Evolutionary conservation across 2,329 filamentous ascomycete genomes (phyloP).

Genomic region (Aspergillus uvarum): DNA sequence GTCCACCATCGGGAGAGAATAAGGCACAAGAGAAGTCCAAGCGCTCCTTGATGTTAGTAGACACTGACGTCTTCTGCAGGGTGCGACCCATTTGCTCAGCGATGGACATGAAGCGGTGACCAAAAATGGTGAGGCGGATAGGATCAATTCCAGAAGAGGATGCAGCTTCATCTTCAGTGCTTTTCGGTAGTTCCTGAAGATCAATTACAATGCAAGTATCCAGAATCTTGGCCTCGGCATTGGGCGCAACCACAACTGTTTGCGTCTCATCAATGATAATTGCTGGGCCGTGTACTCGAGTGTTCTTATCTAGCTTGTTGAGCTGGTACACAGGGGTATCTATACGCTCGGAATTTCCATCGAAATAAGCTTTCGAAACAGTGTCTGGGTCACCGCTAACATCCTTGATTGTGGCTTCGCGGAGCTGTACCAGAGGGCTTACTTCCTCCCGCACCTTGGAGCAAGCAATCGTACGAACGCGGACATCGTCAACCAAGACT

Average conservation of each 20-base stretch:
- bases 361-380: slow-evolving; percentile 38
- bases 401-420: slow-evolving; percentile 48
- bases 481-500: slow-evolving; percentile 85
- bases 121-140: slow-evolving; percentile 56
- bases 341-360: slow-evolving; percentile 28
- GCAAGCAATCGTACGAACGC: slow-evolving; percentile 78
- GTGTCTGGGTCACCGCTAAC: slow-evolving; percentile 59
- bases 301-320: slow-evolving; percentile 34
- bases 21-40: slow-evolving; percentile 81
- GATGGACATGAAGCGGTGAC: slow-evolving; percentile 59
- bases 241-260: slow-evolving; percentile 85
- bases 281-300: slow-evolving; percentile 62
- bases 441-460: slow-evolving; percentile 61
- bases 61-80: slow-evolving; percentile 56
- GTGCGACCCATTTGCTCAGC: slow-evolving; percentile 61
- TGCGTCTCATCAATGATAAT: slow-evolving; percentile 74
- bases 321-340: slow-evolving; percentile 40
- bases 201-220: slow-evolving; percentile 89
- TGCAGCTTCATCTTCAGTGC: slow-evolving; percentile 15
- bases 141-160: slow-evolving; percentile 45
- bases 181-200: slow-evolving; percentile 56
- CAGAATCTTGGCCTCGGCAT: slow-evolving; percentile 72
- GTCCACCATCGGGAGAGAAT: slow-evolving; percentile 71
- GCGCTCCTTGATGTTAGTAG: slow-evolving; percentile 77
- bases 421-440: slow-evolving; percentile 68